Percentiles rank a stretch among this genome's conserved stretches.
These are phyloP conservation scores for Ampelocalamus luodianensis DNA, from an alignment of 176 grass and related monocot genomes.

Conservation along the genomic window DNA sequence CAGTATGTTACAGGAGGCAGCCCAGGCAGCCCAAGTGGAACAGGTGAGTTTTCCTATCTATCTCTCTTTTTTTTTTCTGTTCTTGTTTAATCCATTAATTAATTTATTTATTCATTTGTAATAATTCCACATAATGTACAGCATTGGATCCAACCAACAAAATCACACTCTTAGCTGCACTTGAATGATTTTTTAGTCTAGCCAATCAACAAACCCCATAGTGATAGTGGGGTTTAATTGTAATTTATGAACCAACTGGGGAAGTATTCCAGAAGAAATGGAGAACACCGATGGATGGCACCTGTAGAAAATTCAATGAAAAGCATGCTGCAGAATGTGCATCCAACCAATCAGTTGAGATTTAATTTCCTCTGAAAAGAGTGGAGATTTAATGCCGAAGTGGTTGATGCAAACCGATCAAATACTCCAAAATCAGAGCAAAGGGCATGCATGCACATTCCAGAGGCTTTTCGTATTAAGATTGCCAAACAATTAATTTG, in stretches of 20 bases:
- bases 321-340: background rate
- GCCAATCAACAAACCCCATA: background rate
- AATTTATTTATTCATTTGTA: background rate
- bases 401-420: background rate
- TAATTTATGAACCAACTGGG: background rate
- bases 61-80: background rate
- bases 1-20: slow-evolving; percentile 38
- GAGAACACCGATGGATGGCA: background rate
- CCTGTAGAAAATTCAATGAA: background rate
- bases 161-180: background rate
- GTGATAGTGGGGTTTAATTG: background rate
- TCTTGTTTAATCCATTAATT: background rate
- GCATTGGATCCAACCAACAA: background rate
- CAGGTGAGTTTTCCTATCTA: slow-evolving; percentile 10
- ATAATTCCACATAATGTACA: background rate
- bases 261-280: background rate
- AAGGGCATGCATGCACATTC: background rate
- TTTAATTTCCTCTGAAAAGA: background rate
- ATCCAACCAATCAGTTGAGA: background rate
- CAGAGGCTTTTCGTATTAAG: background rate
- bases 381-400: background rate
- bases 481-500: background rate
- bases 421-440: background rate
- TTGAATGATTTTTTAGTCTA: background rate
- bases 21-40: background rate